These are phyloP conservation scores for Paracorniculantispora psalliotae DNA, from an alignment of 2,329 filamentous ascomycete genomes.

Conservation along the genomic window DNA sequence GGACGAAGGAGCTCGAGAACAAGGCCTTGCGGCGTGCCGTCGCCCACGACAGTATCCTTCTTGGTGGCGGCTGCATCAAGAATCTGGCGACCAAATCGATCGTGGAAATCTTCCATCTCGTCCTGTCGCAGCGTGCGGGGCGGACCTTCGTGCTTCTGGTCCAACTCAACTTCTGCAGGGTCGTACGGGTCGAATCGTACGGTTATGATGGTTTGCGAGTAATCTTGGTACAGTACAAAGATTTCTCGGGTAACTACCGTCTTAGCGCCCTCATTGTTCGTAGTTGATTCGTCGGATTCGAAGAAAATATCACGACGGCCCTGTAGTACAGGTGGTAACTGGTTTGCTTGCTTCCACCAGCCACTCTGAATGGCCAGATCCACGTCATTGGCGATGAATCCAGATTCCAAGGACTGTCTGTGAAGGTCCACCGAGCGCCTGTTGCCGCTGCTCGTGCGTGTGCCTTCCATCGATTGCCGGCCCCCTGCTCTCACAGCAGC, in stretches of 20 bases:
- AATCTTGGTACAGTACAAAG: conserved; percentile 89
- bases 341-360: conserved; percentile 85
- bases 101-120: conserved; percentile 82
- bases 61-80: conserved; percentile 63
- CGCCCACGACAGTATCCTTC: conserved; percentile 76
- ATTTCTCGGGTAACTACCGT: conserved; percentile 72
- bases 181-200: conserved; percentile 74
- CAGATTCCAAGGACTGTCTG: conserved; percentile 70
- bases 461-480: conserved; percentile 32
- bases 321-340: conserved; percentile 76
- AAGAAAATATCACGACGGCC: conserved; percentile 76
- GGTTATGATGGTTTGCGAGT: conserved; percentile 87
- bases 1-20: conserved; percentile 74
- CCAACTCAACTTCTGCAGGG: conserved; percentile 65
- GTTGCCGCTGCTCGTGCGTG: conserved; percentile 34
- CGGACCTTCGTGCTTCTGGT: conserved; percentile 82
- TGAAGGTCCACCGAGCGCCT: conserved; percentile 68
- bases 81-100: conserved; percentile 74
- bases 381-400: conserved; percentile 82
- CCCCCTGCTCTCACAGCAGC: conserved; percentile 23
- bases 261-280: conserved; percentile 64
- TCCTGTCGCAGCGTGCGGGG: conserved; percentile 82
- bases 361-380: conserved; percentile 68
- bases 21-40: conserved; percentile 74
- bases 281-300: conserved; percentile 73